Base-by-base conservation (phyloP, 805 yeast genomes). In the Kockiozyma suomiensis region DNA sequence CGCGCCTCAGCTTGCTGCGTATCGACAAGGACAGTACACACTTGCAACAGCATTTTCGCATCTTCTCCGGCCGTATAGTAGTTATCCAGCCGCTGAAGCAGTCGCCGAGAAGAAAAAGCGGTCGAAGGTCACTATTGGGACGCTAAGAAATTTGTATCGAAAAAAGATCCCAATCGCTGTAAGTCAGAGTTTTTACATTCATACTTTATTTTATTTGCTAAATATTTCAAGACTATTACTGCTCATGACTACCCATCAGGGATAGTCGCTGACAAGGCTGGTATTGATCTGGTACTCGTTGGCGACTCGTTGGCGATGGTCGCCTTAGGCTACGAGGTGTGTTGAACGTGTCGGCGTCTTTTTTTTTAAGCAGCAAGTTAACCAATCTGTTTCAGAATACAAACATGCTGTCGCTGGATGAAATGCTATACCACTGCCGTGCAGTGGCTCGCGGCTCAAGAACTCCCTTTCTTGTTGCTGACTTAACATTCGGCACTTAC, bases 281-380 rank as follows among this genome's bases (percentile, higher is more conserved):
- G 81, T 0, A 79, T 84, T 1, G 97, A 93, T 67, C 79, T 86
- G 59, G 78, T 86, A 5, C 78, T 93, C 1, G 85, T 93, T 3
- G 99, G 99, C 2, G 99, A 93, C 73, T 92, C 97, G 0, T 75
- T 94, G 26, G 90, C 97, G 0, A 93, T 91, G 97, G 92, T 89
- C 0, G 81, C 96, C 0, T 78, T 90, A 64, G 99, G 99, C 0
- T 86, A 87, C 70, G 79, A 78, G 1, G 85, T 87, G 43, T 2
- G 35, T 17, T 17, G 3, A 4, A 4, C 21, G 7, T n/a, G n/a
- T 15, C 19, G 4, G n/a, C 13, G n/a, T 10, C 8, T 35, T n/a
- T 23, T 13, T n/a, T 21, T 2, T 35, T 3, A 46, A 6, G 6
- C n/a, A 26, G 19, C 10, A 6, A 43, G 30, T 30, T 43, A 5